These are phyloP conservation scores for Arachis hypogaea DNA, from an alignment of 306 rosid species.

Conservation along the genomic window DNA sequence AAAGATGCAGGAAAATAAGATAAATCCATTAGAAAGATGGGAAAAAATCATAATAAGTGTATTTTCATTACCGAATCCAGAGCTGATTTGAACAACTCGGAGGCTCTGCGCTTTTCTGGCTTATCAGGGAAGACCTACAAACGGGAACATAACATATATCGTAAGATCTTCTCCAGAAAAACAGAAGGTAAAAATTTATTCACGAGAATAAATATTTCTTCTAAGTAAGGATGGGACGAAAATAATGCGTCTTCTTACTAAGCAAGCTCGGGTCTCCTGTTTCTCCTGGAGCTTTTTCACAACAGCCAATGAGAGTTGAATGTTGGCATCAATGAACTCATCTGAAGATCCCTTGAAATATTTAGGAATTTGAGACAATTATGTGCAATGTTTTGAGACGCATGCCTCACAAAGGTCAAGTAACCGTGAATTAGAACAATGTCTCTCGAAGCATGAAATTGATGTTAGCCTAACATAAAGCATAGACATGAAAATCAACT, in stretches of 20 bases:
- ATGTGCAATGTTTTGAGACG: conserved; percentile 51
- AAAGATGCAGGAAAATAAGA: conserved; percentile 23
- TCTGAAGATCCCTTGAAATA: conserved; percentile 99
- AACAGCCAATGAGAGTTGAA: conserved; percentile 89
- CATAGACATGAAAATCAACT: conserved; percentile 14
- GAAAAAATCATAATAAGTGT: conserved; percentile 35
- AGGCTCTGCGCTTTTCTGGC: conserved; percentile 88
- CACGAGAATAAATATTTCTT: conserved; percentile 13
- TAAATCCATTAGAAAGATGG: conserved; percentile 26
- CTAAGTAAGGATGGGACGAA: conserved; percentile 30
- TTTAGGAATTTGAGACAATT: conserved; percentile 88
- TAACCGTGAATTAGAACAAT: conserved; percentile 40
- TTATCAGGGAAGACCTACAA: conserved; percentile 93
- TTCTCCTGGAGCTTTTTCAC: conserved; percentile 79
- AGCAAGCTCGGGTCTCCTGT: conserved; percentile 70
- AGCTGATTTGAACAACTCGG: conserved; percentile 78
- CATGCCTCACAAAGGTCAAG: conserved; percentile 45
- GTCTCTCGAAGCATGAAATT: conserved; percentile 40
- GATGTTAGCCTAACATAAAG: background rate
- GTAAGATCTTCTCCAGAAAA: conserved; percentile 19
- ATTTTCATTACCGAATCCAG: conserved; percentile 72
- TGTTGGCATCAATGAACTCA: conserved; percentile 96
- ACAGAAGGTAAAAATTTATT: background rate
- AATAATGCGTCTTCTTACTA: conserved; percentile 59
- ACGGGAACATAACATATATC: conserved; percentile 28